Percentiles rank a stretch among this genome's conserved stretches.
Conservation (phyloP, 2,329 filamentous ascomycete genomes). For the Pseudopithomyces maydicus region DNA sequence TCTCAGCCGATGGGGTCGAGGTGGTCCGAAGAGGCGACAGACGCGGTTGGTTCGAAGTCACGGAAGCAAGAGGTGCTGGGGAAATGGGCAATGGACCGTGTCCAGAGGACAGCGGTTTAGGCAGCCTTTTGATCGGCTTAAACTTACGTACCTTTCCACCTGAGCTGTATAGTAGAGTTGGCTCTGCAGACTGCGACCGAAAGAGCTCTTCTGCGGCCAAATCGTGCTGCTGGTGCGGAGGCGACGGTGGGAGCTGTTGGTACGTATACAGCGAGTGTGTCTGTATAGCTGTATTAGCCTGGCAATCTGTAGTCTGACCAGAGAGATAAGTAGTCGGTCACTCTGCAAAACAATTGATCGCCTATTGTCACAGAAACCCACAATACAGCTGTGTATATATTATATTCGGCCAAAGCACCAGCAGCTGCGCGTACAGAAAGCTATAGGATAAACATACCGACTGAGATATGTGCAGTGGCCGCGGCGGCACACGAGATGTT, state of each 20-base stretch:
- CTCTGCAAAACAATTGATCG: too few species aligned
- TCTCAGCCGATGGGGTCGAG: constrained; percentile 27
- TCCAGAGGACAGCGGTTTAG: constrained; percentile 29
- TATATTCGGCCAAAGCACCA: not conserved
- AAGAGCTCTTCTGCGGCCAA: constrained; percentile 21
- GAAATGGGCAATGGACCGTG: constrained; percentile 12
- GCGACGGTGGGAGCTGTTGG: constrained; percentile 22
- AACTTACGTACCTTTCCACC: constrained; percentile 34
- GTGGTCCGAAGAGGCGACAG: constrained; percentile 24
- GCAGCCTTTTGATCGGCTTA: constrained; percentile 42
- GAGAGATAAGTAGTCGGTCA: not conserved
- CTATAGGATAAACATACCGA: constrained; percentile 17
- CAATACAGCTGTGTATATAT: too few species aligned
- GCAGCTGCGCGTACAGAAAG: not conserved
- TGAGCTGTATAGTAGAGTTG: constrained; percentile 18
- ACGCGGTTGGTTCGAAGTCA: constrained; percentile 20
- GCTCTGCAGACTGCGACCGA: constrained; percentile 37
- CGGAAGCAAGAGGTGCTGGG: constrained; percentile 18
- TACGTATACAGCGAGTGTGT: constrained; percentile 28
- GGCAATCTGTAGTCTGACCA: too few species aligned
- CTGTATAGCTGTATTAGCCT: not conserved
- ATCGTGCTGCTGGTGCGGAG: constrained; percentile 18
- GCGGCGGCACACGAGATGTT: constrained; percentile 19
- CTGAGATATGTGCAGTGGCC: constrained; percentile 33
- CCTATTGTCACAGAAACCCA: too few species aligned